Percentiles rank a stretch among this genome's conserved stretches.
phyloP scores from a whole-genome alignment of 2,329 filamentous ascomycete species.

The Xylariaceae sp. region DNA sequence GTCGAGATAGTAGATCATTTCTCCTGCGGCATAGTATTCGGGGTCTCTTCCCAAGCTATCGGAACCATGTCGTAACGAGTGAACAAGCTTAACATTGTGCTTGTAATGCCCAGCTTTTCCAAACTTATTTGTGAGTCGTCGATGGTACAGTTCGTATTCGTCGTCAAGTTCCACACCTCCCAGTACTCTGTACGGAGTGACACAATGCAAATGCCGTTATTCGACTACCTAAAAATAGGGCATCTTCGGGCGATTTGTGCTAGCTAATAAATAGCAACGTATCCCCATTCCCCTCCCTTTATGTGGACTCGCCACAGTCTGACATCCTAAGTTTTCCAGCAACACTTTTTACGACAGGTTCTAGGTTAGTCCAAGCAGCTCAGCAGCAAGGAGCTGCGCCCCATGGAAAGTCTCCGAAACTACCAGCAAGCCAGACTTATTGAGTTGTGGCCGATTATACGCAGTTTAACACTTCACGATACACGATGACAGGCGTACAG shows the following conservation, averaged over 20 bases:
- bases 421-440: neutral
- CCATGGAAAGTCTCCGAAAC: neutral
- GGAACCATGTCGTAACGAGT: neutral
- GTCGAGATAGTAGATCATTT: too few species aligned
- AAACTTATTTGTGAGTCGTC: too few species aligned
- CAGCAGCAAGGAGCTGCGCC: too few species aligned
- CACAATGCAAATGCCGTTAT: too few species aligned
- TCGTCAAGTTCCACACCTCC: conserved; percentile 5
- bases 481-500: too few species aligned
- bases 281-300: neutral
- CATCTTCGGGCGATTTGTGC: neutral
- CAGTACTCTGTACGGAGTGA: too few species aligned
- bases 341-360: too few species aligned
- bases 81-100: conserved; percentile 1
- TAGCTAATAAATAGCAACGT: neutral
- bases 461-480: neutral
- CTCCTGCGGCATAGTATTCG: too few species aligned
- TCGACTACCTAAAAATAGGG: conserved; percentile 10
- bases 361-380: too few species aligned
- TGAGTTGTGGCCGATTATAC: neutral
- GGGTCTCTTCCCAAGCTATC: neutral
- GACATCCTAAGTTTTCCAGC: too few species aligned
- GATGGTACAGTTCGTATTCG: conserved; percentile 13
- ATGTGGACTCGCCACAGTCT: too few species aligned
- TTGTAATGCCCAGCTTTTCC: neutral